phyloP scores from a whole-genome alignment of 805 yeast genomes.

The Zygosaccharomyces rouxii region DNA sequence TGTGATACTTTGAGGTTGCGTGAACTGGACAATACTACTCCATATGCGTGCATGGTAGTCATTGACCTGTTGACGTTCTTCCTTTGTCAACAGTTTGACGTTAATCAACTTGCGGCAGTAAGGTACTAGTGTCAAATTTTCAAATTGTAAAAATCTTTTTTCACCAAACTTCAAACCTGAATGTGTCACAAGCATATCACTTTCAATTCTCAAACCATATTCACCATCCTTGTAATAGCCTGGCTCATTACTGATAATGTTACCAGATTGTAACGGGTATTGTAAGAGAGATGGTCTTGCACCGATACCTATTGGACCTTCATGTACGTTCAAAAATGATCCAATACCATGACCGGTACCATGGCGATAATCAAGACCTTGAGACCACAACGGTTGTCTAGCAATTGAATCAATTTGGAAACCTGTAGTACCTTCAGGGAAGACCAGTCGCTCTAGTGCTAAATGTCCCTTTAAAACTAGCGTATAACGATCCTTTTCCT shows the following conservation, averaged over 20 bases:
- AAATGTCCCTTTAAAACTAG: slow-evolving; percentile 88
- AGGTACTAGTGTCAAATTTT: slow-evolving; percentile 82
- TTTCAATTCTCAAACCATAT: slow-evolving; percentile 86
- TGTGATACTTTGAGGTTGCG: slow-evolving; percentile 58
- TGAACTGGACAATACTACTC: slow-evolving; percentile 44
- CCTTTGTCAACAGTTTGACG: slow-evolving; percentile 45
- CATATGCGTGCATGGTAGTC: slow-evolving; percentile 57
- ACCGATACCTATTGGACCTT: slow-evolving; percentile 86
- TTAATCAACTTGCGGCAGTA: slow-evolving; percentile 76
- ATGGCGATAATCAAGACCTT: slow-evolving; percentile 83
- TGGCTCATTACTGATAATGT: slow-evolving; percentile 85
- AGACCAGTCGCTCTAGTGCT: slow-evolving; percentile 73
- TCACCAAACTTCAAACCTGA: slow-evolving; percentile 49
- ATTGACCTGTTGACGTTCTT: slow-evolving; percentile 68
- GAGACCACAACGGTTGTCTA: slow-evolving; percentile 73
- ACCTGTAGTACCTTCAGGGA: slow-evolving; percentile 75
- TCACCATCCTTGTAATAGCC: slow-evolving; percentile 90
- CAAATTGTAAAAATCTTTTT: slow-evolving; percentile 60
- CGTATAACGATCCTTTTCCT: slow-evolving; percentile 67
- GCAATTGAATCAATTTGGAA: slow-evolving; percentile 75
- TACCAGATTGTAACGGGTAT: slow-evolving; percentile 60
- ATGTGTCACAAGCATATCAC: slow-evolving; percentile 57
- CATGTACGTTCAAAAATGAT: slow-evolving; percentile 84
- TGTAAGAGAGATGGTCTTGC: slow-evolving; percentile 44
- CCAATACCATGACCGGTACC: slow-evolving; percentile 99